These are phyloP conservation scores for Heliamphora exappendiculata DNA, from an alignment of 148 eudicot genomes.

Conservation along the genomic window DNA sequence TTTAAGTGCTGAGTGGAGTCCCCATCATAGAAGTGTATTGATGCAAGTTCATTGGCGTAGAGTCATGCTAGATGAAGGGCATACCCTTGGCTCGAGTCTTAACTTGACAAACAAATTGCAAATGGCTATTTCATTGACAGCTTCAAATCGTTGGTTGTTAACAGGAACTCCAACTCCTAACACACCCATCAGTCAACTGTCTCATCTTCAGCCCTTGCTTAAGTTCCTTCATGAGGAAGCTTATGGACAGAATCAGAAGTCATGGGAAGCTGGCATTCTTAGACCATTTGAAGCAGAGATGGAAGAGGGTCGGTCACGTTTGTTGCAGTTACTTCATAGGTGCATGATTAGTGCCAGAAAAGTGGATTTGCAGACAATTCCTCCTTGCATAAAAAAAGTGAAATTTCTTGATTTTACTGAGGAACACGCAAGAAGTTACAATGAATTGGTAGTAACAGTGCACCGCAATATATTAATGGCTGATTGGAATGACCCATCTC, in stretches of 20 bases:
- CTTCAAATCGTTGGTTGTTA: conserved; percentile 87
- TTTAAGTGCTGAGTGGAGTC: conserved; percentile 88
- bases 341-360: conserved; percentile 98
- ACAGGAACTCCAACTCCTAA: conserved; percentile 97
- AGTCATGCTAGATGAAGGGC: conserved; percentile 91
- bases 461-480: conserved; percentile 90
- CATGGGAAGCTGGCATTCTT: conserved; percentile 80
- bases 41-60: conserved; percentile 94
- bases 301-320: conserved; percentile 83
- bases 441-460: conserved; percentile 86
- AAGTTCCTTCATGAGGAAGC: conserved; percentile 84
- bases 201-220: conserved; percentile 83
- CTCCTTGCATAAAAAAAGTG: conserved; percentile 80
- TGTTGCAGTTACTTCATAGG: conserved; percentile 69
- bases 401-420: conserved; percentile 58
- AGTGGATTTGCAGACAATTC: conserved; percentile 70
- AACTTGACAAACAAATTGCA: conserved; percentile 88
- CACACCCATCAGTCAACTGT: conserved; percentile 81
- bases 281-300: conserved; percentile 86
- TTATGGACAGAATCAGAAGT: conserved; percentile 70
- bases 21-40: conserved; percentile 62
- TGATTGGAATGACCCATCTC: conserved; percentile 98
- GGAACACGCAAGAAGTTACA: conserved; percentile 80
- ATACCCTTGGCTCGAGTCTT: conserved; percentile 88
- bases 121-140: conserved; percentile 65